phyloP scores from a whole-genome alignment of 371 early-diverging fungal species.

The Thermomucor indicae-seudaticae region DNA sequence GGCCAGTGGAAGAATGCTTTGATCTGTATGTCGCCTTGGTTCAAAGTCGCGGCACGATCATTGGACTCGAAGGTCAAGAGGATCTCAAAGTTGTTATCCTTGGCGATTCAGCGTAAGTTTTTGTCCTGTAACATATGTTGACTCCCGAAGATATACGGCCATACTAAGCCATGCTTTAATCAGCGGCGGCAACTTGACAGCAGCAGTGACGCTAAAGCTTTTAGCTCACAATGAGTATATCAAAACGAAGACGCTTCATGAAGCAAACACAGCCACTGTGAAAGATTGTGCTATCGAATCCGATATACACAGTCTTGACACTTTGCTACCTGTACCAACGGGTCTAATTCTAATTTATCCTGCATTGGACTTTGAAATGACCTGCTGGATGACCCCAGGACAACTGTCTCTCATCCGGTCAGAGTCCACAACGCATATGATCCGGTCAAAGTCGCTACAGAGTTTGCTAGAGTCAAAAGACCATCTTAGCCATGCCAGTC shows the following conservation, averaged over 20 bases:
- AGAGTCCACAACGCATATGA: conserved; percentile 37
- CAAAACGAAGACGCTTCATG: background rate
- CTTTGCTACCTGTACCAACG: conserved; percentile 25
- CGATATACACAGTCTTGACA: conserved; percentile 33
- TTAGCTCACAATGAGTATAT: conserved; percentile 47
- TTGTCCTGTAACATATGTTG: background rate
- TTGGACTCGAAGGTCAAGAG: conserved; percentile 64
- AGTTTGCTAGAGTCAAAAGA: conserved; percentile 51
- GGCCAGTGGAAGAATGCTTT: conserved; percentile 89
- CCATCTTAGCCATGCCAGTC: conserved; percentile 55
- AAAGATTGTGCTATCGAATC: conserved; percentile 10
- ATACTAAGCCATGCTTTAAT: background rate
- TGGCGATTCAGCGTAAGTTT: conserved; percentile 93
- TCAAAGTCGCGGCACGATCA: conserved; percentile 60
- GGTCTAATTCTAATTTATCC: conserved; percentile 90
- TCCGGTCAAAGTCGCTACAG: conserved; percentile 59
- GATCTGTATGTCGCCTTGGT: conserved; percentile 75
- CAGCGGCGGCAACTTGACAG: conserved; percentile 73
- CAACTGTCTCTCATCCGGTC: conserved; percentile 54
- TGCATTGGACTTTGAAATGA: conserved; percentile 83
- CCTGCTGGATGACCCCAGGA: conserved; percentile 82
- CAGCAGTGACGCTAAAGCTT: conserved; percentile 67
- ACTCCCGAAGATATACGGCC: background rate
- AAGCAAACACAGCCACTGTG: background rate
- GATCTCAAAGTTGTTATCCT: conserved; percentile 58